Evolutionary conservation across 1,139 yeast genomes (phyloP).

Genomic region (Blastobotrys apis): DNA sequence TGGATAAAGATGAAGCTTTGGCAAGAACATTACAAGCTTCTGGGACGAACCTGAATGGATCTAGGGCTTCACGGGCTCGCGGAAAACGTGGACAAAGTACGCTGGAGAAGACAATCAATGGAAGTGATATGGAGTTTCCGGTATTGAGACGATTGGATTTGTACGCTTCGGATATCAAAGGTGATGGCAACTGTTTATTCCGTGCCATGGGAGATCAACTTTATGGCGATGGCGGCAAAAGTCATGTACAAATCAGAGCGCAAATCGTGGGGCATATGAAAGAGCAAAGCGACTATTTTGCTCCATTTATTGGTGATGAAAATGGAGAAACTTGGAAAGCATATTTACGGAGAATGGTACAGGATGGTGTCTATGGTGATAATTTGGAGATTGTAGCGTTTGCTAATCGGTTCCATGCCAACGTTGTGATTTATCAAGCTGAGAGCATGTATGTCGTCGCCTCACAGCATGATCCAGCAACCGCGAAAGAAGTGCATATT

Average conservation of each 20-base stretch:
- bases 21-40: neutral
- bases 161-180: constrained; percentile 38
- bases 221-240: constrained; percentile 36
- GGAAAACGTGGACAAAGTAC: neutral
- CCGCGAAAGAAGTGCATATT: constrained; percentile 31
- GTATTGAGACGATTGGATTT: constrained; percentile 34
- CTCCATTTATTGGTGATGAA: constrained; percentile 30
- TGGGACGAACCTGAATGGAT: neutral
- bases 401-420: constrained; percentile 31
- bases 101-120: neutral
- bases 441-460: constrained; percentile 37
- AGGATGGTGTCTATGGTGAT: constrained; percentile 42
- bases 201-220: constrained; percentile 42
- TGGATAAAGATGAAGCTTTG: neutral
- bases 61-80: neutral
- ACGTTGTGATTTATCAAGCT: constrained; percentile 38
- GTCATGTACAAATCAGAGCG: constrained; percentile 32
- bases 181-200: constrained; percentile 44
- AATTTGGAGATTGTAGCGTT: constrained; percentile 42
- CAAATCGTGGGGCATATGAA: constrained; percentile 35
- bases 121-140: constrained; percentile 35
- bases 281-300: constrained; percentile 30
- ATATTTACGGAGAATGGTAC: constrained; percentile 36
- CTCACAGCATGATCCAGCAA: constrained; percentile 15
- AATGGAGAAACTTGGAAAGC: constrained; percentile 34